These are phyloP conservation scores for Dendrostoma leiphaemia DNA, from an alignment of 2,329 filamentous ascomycete species.

Conservation along the genomic window DNA sequence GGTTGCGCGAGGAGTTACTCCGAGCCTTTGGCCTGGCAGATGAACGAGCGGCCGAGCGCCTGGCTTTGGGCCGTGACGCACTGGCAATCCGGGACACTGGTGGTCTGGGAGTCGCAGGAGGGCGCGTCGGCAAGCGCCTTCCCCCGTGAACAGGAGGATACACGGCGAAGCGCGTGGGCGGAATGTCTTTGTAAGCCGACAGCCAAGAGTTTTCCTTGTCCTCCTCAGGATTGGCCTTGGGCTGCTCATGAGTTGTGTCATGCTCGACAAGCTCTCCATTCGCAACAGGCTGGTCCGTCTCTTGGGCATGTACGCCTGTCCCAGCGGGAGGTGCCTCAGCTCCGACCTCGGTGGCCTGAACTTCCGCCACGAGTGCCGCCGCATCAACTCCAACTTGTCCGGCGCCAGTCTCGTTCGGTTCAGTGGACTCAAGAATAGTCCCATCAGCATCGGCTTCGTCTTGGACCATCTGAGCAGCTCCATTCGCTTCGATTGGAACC, in stretches of 20 bases:
- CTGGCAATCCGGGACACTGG: slow-evolving; percentile 33
- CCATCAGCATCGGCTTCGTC: slow-evolving; percentile 18
- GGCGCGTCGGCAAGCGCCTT: slow-evolving; percentile 44
- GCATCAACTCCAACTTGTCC: slow-evolving; percentile 11
- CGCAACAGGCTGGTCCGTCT: slow-evolving; percentile 22
- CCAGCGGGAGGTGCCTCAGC: background rate
- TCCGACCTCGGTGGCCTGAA: background rate
- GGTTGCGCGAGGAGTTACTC: slow-evolving; percentile 41
- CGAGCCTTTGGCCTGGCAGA: slow-evolving; percentile 32
- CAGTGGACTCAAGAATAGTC: slow-evolving; percentile 37
- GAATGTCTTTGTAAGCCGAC: slow-evolving; percentile 55
- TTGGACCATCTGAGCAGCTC: slow-evolving; percentile 29
- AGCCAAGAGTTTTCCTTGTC: slow-evolving; percentile 37
- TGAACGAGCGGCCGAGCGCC: slow-evolving; percentile 29
- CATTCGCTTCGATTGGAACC: slow-evolving; percentile 23
- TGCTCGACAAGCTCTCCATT: slow-evolving; percentile 22
- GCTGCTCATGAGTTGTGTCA: slow-evolving; percentile 18
- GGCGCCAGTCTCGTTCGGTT: slow-evolving; percentile 31
- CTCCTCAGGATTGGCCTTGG: slow-evolving; percentile 24
- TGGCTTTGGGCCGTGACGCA: slow-evolving; percentile 35
- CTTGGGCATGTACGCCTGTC: slow-evolving; percentile 2
- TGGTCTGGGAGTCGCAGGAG: slow-evolving; percentile 39
- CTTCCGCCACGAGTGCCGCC: background rate
- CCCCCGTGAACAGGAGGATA: slow-evolving; percentile 63
- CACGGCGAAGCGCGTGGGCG: slow-evolving; percentile 71